Evolutionary conservation across 768 basidiomycete species (phyloP), one percentile per base, ranked within the genome.

Genomic region (Suillus sp.): DNA sequence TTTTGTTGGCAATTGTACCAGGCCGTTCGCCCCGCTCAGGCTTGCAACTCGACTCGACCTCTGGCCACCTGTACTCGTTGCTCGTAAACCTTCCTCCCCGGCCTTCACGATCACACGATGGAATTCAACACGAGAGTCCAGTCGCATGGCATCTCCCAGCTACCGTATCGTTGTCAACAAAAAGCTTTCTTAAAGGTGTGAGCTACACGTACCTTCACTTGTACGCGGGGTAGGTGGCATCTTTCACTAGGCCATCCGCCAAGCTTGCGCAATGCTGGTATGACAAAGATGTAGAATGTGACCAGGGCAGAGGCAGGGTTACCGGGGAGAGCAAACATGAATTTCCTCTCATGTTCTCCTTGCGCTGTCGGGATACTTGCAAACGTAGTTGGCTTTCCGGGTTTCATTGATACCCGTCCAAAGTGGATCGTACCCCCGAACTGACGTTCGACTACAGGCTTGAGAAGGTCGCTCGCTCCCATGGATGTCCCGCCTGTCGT

Each of bases 401-500:
- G 87, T 69, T 92, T 93, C 70, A 94, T 84, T 27, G 85, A 85
- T 58, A 95, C 91, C 9, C 93, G 83, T 1, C 94, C 94, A 71
- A 96, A 95, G 70, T 95, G 93, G 5, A 95, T 81, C 8, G 82
- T 88, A 0, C 93, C 94, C 20, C 79, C 73, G 61, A 95, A 83
- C 48, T 89, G 82, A 18, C 87, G 85, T 74, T 96, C 94, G 62
- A 96, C 89, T 62, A 95, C 85, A 1, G 94, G 94, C 74, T 96
- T 95, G 45, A 96, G 76, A 25, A 96, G 81, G 73, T 96, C 94
- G 1, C 86, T 87, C 2, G 93, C 84, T 0, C 94, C 94, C 94
- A 96, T 96, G 2, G 92, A 93, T 4, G 94, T 95, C 4, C 94
- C 94, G 13, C 94, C 94, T 1, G 94, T 96, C 1, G 92, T 91